These are phyloP conservation scores for Calonectria pteridis DNA, from an alignment of 2,329 filamentous ascomycete genomes.

Conservation along the genomic window DNA sequence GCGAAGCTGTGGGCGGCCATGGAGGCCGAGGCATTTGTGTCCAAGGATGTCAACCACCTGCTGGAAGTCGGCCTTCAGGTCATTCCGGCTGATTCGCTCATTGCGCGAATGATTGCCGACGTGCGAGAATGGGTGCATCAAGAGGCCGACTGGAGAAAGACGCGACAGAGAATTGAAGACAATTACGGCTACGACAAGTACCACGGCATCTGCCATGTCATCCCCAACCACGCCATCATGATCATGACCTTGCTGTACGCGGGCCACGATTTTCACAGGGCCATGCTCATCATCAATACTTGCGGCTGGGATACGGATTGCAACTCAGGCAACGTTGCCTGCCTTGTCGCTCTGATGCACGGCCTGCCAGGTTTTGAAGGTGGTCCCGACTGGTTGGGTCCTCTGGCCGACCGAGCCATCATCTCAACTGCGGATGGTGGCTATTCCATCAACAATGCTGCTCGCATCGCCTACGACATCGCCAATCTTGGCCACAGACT, in stretches of 20 bases:
- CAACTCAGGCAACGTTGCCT: background rate
- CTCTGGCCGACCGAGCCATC: conserved; percentile 19
- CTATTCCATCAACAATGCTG: conserved; percentile 21
- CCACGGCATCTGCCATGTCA: background rate
- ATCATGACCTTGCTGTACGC: background rate
- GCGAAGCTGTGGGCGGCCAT: background rate
- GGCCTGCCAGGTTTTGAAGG: background rate
- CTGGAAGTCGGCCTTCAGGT: background rate
- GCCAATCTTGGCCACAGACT: background rate
- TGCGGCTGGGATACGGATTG: background rate
- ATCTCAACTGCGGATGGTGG: conserved; percentile 22
- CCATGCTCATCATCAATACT: background rate
- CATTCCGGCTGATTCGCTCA: background rate
- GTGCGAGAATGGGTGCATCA: background rate
- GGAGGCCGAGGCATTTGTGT: background rate
- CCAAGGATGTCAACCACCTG: background rate
- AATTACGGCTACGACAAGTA: background rate
- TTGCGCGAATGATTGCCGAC: background rate
- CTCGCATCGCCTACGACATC: background rate
- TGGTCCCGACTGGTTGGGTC: conserved; percentile 19
- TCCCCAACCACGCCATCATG: background rate
- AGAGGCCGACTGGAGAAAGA: background rate
- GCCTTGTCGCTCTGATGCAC: background rate
- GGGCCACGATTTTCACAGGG: background rate
- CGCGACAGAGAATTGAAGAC: background rate